Percentiles rank a stretch among this genome's conserved stretches.
phyloP scores from a whole-genome alignment of 441 rosid species.

The Sinapis alba region DNA sequence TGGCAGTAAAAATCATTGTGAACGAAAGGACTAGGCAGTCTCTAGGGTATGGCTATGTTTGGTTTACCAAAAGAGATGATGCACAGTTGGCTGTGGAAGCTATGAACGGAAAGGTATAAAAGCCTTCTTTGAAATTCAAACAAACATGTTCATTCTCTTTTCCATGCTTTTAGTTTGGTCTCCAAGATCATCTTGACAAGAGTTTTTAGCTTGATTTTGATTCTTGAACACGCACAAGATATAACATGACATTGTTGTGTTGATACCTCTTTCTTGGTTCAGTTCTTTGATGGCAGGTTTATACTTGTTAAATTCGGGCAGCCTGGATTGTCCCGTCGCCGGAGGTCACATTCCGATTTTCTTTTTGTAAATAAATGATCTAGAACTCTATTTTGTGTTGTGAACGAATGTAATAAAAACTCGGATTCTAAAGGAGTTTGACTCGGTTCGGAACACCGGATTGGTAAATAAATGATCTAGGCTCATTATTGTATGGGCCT shows the following conservation, averaged over 20 bases:
- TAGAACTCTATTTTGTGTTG: background rate
- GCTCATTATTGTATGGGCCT: no score
- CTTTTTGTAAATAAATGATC: constrained; percentile 18
- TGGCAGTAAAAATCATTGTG: constrained; percentile 48
- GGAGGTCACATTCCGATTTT: constrained; percentile 31
- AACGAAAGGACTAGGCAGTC: constrained; percentile 46
- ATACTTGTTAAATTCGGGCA: constrained; percentile 52
- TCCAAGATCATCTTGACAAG: background rate
- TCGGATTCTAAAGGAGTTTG: background rate
- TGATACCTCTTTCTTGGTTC: constrained; percentile 15
- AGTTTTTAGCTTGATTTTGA: constrained; percentile 8
- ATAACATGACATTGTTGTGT: constrained; percentile 1
- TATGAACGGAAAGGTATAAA: constrained; percentile 60
- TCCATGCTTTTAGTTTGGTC: background rate
- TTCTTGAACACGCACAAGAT: background rate
- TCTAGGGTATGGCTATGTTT: constrained; percentile 58
- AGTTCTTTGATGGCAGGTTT: constrained; percentile 70
- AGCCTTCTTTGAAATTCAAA: background rate
- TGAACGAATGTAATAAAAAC: background rate
- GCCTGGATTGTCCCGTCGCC: constrained; percentile 42
- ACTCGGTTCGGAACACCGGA: no score
- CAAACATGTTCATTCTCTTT: background rate
- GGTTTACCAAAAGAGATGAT: constrained; percentile 48
- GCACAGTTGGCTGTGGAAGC: constrained; percentile 50
- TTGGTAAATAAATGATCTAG: no score